Base-by-base conservation (phyloP, 768 basidiomycete genomes). In the Candolleomyces aberdarensis region DNA sequence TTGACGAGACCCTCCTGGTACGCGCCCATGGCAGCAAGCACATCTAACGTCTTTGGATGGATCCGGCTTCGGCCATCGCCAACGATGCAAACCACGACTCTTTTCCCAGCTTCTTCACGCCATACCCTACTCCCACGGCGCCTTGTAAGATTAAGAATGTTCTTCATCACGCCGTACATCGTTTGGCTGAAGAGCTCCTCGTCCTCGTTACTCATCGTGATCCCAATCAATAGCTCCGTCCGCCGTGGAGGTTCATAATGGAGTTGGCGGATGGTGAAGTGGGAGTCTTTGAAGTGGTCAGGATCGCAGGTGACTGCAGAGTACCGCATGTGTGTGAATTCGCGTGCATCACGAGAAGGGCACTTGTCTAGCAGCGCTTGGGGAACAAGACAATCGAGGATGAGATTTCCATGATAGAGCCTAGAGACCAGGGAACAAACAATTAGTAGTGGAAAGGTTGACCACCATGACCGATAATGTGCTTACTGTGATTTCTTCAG, bases 1-100 rank as follows among this genome's bases (percentile, higher is more conserved):
- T 95, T 95, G 90, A 96, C 94, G 63, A 96, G 82, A 70, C 93
- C 94, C 70, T 96, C 94, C 74, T 96, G 94, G 69, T 96, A 96
- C 5, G 94, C 91, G 32, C 94, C 94, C 29, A 96, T 82, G 6
- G 94, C 96, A 6, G 94, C 92, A 47, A 96, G 79, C 65, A 96
- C 69, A 77, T 96, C 94, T 58, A 96, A 78, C 3, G 95, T 91
- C 56, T 87, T 91, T 80, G 97, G 97, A 81, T 98, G 94, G 91
- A 96, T 96, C 6, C 93, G 79, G 63, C 94, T 94, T 44, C 98
- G 83, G 67, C 96, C 96, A 74, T 98, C 96, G 53, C 94, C 85
- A 65, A 96, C 92, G 59, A 96, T 84, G 47, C 91, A 89, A 20
- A 96, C 94, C 4, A 86, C 86, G 67, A 98, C 95, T 70, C 84